Evolutionary conservation across 2,329 filamentous ascomycete genomes (phyloP).

Genomic region (Botrytis paeoniae): DNA sequence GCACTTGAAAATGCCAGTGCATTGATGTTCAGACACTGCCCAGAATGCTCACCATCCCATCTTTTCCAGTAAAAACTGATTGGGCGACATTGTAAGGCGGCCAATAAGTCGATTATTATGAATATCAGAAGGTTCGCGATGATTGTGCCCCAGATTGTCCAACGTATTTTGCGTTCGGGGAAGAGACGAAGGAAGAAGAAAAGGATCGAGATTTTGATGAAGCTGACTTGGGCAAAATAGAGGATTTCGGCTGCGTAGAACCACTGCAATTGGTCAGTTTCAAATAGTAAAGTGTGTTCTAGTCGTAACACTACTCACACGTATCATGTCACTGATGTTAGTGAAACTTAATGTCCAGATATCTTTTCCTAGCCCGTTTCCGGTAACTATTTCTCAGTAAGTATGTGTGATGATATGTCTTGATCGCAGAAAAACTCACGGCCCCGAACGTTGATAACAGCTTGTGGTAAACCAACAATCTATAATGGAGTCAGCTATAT

Average conservation of each 20-base stretch:
- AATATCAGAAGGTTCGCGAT: constrained; percentile 17
- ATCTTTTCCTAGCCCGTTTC: constrained; percentile 24
- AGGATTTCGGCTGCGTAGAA: constrained; percentile 26
- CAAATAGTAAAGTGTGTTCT: not conserved
- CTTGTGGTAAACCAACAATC: constrained; percentile 10
- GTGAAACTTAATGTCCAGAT: constrained; percentile 24
- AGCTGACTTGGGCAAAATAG: constrained; percentile 22
- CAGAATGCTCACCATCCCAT: constrained; percentile 48
- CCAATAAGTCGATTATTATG: constrained; percentile 23
- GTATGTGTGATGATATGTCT: not conserved
- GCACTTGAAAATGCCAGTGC: constrained; percentile 50
- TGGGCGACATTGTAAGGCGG: constrained; percentile 46
- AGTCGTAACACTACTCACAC: constrained; percentile 16
- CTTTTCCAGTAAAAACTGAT: constrained; percentile 51
- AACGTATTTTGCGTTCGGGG: constrained; percentile 18
- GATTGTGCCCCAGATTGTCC: constrained; percentile 16
- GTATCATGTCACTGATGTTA: constrained; percentile 23
- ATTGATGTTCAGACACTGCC: constrained; percentile 50
- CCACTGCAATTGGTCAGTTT: constrained; percentile 20
- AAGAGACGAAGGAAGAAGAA: constrained; percentile 29
- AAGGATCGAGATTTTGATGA: constrained; percentile 24
- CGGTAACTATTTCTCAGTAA: constrained; percentile 18
- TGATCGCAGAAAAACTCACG: not conserved
- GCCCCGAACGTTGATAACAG: constrained; percentile 7
- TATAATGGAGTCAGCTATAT: not conserved